These are phyloP conservation scores for Trichoderma simmonsii DNA, from an alignment of 2,329 filamentous ascomycete genomes.

Conservation along the genomic window DNA sequence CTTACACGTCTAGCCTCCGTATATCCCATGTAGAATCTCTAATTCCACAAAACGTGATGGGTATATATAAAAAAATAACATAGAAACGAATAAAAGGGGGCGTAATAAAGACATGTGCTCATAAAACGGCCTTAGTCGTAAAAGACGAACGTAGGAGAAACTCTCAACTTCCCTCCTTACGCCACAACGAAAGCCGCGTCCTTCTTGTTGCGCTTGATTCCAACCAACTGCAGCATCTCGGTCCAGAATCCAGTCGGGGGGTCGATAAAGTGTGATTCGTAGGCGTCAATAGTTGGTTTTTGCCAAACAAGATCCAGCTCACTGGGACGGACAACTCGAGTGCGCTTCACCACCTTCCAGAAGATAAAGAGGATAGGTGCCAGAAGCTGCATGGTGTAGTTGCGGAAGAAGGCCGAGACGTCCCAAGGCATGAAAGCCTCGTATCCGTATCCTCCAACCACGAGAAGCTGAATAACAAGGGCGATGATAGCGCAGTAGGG, in stretches of 20 bases:
- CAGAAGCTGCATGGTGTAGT: conserved; percentile 57
- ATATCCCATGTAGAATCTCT: neutral
- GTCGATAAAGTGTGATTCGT: conserved; percentile 50
- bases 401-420: conserved; percentile 46
- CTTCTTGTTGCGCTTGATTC: conserved; percentile 31
- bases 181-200: neutral
- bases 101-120: neutral
- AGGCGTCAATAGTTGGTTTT: conserved; percentile 55
- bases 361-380: conserved; percentile 51
- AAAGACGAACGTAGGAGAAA: neutral
- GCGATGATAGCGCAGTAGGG: conserved; percentile 54
- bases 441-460: conserved; percentile 56
- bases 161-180: neutral
- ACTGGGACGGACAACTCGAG: conserved; percentile 49
- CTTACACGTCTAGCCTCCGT: neutral
- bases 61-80: neutral
- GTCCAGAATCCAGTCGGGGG: conserved; percentile 53
- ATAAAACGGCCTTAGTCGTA: neutral
- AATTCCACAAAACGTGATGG: neutral
- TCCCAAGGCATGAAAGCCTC: conserved; percentile 49
- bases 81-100: neutral
- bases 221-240: conserved; percentile 48
- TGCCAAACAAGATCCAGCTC: conserved; percentile 62
- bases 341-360: conserved; percentile 64
- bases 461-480: conserved; percentile 39